These are phyloP conservation scores for Talaromyces sp. DNA, from an alignment of 2,329 filamentous ascomycete genomes.

Conservation along the genomic window DNA sequence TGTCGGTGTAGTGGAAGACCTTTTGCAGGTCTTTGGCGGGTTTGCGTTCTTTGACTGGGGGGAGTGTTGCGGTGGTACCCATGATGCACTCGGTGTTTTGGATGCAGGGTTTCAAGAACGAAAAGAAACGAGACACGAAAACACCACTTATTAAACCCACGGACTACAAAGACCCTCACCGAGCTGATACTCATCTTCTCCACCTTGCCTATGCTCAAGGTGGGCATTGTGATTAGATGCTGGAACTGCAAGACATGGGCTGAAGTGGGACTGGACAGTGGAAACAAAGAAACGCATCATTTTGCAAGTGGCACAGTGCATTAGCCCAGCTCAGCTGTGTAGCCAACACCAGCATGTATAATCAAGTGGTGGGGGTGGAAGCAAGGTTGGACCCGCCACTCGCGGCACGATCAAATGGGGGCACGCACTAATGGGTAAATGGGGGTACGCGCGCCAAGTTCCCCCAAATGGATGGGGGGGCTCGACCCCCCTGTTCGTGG, in stretches of 20 bases:
- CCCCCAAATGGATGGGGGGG: background rate
- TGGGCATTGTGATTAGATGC: background rate
- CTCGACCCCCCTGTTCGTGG: background rate
- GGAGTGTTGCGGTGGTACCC: conserved; percentile 18
- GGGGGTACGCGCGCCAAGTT: no score
- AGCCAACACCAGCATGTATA: no score
- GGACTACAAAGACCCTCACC: no score
- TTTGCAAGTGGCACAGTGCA: background rate
- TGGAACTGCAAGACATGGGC: background rate
- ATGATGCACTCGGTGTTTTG: background rate
- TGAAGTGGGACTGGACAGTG: background rate
- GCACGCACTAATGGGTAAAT: no score
- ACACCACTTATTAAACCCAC: no score
- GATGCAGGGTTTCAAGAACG: no score
- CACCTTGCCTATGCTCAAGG: no score
- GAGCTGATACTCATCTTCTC: no score
- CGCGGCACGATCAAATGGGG: no score
- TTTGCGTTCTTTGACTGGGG: conserved; percentile 16
- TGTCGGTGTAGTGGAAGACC: conserved; percentile 27
- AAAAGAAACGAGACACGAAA: background rate
- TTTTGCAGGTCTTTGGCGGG: conserved; percentile 23
- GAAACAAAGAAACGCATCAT: background rate
- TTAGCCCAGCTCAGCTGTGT: no score
- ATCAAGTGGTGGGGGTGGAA: no score
- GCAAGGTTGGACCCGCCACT: no score